Percentiles rank a stretch among this genome's conserved stretches.
phyloP scores from a whole-genome alignment of 768 basidiomycete species.

The Boletus tomentosulus region DNA sequence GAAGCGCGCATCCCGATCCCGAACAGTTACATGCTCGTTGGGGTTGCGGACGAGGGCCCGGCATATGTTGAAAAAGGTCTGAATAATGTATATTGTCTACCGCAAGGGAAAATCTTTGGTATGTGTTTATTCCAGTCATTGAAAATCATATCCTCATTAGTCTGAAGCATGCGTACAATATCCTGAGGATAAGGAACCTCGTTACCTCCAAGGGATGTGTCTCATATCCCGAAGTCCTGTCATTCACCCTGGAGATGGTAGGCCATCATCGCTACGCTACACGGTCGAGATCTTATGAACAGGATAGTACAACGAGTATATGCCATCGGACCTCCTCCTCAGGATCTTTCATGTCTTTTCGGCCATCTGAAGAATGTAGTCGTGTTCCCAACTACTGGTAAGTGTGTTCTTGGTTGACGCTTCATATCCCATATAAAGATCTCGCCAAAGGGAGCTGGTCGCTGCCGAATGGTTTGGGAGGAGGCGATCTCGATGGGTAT shows the following conservation, averaged over 20 bases:
- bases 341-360: constrained; percentile 52
- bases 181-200: constrained; percentile 45
- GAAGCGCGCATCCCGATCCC: constrained; percentile 70
- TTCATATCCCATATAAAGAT: not conserved
- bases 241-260: constrained; percentile 73
- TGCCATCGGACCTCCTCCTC: constrained; percentile 68
- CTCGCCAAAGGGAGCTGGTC: constrained; percentile 49
- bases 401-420: constrained; percentile 11
- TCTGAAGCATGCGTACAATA: constrained; percentile 54
- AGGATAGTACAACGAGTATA: constrained; percentile 60
- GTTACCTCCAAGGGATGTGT: constrained; percentile 56
- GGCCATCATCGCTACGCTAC: constrained; percentile 4
- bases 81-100: constrained; percentile 51
- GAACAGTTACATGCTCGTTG: constrained; percentile 65
- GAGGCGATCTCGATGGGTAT: constrained; percentile 81
- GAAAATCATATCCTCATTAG: not conserved
- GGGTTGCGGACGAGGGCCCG: constrained; percentile 79
- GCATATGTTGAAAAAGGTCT: constrained; percentile 50
- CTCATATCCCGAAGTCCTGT: constrained; percentile 71
- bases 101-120: constrained; percentile 67
- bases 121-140: constrained; percentile 10
- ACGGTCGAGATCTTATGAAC: constrained; percentile 1
- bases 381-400: constrained; percentile 63
- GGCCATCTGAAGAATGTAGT: constrained; percentile 63
- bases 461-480: constrained; percentile 63